These are phyloP conservation scores for Nitzschia palea DNA, from an alignment of 108 stramenopile genomes.

Conservation along the genomic window DNA sequence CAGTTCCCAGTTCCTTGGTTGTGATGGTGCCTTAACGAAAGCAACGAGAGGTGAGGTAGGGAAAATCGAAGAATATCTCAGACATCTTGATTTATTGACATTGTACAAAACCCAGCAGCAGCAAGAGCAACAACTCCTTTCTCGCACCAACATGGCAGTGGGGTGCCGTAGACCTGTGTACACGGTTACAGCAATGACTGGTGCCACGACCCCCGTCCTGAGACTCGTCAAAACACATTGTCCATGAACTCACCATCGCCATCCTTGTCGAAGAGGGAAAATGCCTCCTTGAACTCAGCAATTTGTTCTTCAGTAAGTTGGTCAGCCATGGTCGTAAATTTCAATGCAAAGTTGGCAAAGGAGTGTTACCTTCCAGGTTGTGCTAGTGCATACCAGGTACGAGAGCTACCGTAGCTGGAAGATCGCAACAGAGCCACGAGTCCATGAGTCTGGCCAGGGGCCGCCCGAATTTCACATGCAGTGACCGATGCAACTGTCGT, in stretches of 20 bases:
- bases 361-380: background rate
- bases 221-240: too few species aligned
- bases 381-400: background rate
- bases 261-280: conserved; percentile 99
- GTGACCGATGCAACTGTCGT: conserved; percentile 8
- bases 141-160: too few species aligned
- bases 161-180: too few species aligned
- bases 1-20: conserved; percentile 99
- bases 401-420: background rate
- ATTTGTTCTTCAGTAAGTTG: conserved; percentile 97
- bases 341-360: too few species aligned
- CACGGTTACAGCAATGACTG: too few species aligned
- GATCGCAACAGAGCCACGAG: conserved; percentile 3
- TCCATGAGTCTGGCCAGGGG: background rate
- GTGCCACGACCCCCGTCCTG: too few species aligned
- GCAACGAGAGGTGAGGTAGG: too few species aligned
- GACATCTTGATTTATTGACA: too few species aligned
- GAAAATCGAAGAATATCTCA: too few species aligned
- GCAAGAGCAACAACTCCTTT: too few species aligned
- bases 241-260: conserved; percentile 93
- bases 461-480: background rate
- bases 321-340: conserved; percentile 80
- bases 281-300: conserved; percentile 99
- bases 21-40: conserved; percentile 98
- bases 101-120: too few species aligned